Conservation (phyloP, 768 basidiomycete genomes). For the Podaxis pistillaris region DNA sequence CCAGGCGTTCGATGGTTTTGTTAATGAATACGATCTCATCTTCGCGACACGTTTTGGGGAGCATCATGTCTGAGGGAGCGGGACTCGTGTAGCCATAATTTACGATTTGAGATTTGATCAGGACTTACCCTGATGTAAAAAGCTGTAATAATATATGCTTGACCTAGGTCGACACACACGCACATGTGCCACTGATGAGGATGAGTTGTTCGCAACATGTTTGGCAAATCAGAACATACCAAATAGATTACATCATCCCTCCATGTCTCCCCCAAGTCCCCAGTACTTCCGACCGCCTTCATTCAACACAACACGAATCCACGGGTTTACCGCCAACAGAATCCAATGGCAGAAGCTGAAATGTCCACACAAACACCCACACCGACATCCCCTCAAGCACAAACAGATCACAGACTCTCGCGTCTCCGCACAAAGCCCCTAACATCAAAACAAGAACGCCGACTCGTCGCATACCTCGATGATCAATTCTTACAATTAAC, state of each 20-base stretch:
- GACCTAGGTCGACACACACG: no score
- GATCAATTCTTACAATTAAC: slow-evolving; percentile 62
- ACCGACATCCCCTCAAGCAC: neutral
- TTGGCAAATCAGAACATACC: neutral
- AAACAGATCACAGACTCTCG: neutral
- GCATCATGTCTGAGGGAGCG: no score
- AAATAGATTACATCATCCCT: slow-evolving; percentile 4
- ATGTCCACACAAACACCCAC: neutral
- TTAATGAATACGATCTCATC: neutral
- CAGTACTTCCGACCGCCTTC: neutral
- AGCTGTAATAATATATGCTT: no score
- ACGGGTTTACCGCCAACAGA: neutral
- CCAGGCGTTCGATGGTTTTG: neutral
- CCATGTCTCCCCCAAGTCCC: neutral
- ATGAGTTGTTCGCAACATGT: neutral
- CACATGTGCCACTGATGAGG: no score
- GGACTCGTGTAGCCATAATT: no score
- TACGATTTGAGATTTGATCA: no score
- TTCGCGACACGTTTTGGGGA: no score
- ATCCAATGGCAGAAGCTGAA: neutral
- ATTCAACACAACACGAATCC: no score
- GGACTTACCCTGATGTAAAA: no score
- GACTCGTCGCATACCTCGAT: slow-evolving; percentile 64
- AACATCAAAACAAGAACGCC: slow-evolving; percentile 58
- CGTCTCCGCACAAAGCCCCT: slow-evolving; percentile 32